Evolutionary conservation across 78 protist genomes (phyloP).

Genomic region (Dictyostelium brefeldianum): DNA sequence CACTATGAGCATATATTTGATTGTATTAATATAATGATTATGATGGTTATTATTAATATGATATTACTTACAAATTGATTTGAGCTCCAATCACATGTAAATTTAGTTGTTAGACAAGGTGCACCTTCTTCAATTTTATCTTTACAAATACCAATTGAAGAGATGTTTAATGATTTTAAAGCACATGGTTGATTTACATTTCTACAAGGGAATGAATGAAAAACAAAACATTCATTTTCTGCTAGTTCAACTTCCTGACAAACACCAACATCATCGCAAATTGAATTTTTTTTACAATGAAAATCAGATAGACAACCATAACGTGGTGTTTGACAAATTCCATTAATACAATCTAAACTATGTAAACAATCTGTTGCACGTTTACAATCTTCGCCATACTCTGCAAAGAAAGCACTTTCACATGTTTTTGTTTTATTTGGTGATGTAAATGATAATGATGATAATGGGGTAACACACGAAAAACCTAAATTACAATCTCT

Average conservation of each 20-base stretch:
- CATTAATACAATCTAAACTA: neutral
- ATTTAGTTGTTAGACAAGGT: conserved; percentile 6
- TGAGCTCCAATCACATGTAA: conserved; percentile 16
- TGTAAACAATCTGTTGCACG: neutral
- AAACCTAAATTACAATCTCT: neutral
- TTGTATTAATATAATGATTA: neutral
- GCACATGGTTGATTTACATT: neutral
- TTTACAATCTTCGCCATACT: neutral
- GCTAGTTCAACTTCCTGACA: neutral
- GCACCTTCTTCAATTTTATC: neutral
- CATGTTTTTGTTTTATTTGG: neutral
- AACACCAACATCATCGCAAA: neutral
- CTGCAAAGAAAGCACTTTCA: neutral
- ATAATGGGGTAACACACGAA: neutral
- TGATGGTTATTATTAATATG: neutral
- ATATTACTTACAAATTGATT: conserved; percentile 7
- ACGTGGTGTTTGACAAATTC: neutral
- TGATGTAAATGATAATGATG: neutral
- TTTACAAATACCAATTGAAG: conserved; percentile 34
- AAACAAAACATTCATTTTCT: conserved; percentile 20
- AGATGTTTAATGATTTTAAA: neutral
- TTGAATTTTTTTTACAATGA: neutral
- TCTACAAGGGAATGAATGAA: neutral
- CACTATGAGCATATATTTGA: neutral
- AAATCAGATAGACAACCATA: conserved; percentile 1